These are phyloP conservation scores for Mallotus japonicus DNA, from an alignment of 441 rosid genomes.

Conservation along the genomic window DNA sequence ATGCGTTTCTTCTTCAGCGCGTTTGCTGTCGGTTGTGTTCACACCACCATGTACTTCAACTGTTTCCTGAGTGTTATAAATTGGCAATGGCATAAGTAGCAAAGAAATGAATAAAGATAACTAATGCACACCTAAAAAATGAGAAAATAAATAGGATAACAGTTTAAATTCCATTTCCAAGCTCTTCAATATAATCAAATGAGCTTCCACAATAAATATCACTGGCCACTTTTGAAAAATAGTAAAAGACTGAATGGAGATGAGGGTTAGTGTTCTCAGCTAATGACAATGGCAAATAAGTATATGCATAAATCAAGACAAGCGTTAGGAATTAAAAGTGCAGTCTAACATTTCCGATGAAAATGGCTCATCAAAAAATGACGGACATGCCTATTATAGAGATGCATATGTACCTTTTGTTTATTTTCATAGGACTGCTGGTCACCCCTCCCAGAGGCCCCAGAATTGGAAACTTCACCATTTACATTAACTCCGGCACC, in stretches of 20 bases:
- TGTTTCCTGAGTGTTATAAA: conserved; percentile 19
- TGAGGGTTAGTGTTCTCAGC: background rate
- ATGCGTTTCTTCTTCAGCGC: conserved; percentile 19
- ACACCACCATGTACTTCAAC: conserved; percentile 15
- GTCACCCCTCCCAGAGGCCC: conserved; percentile 27
- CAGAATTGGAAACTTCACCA: conserved; percentile 36
- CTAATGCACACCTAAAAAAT: too few relatives aligned
- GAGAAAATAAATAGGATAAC: too few relatives aligned
- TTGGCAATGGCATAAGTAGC: background rate
- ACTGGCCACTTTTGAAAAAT: too few relatives aligned
- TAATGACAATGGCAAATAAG: too few relatives aligned
- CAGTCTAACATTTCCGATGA: background rate
- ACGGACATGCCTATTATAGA: background rate
- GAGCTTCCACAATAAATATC: too few relatives aligned
- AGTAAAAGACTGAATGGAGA: too few relatives aligned
- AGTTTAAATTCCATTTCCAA: too few relatives aligned
- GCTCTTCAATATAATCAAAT: too few relatives aligned
- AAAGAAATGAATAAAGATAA: background rate
- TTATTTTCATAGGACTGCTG: conserved; percentile 29
- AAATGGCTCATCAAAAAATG: background rate
- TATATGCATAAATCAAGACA: background rate
- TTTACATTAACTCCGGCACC: conserved; percentile 37
- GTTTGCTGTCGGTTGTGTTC: conserved; percentile 24
- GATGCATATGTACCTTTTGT: conserved; percentile 26
- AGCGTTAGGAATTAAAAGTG: background rate